A percentile compares a stretch with the other conserved stretches of the same genome.
These are phyloP conservation scores for Detonula confervacea DNA, from an alignment of 352 stramenopile genomes.

Conservation along the genomic window DNA sequence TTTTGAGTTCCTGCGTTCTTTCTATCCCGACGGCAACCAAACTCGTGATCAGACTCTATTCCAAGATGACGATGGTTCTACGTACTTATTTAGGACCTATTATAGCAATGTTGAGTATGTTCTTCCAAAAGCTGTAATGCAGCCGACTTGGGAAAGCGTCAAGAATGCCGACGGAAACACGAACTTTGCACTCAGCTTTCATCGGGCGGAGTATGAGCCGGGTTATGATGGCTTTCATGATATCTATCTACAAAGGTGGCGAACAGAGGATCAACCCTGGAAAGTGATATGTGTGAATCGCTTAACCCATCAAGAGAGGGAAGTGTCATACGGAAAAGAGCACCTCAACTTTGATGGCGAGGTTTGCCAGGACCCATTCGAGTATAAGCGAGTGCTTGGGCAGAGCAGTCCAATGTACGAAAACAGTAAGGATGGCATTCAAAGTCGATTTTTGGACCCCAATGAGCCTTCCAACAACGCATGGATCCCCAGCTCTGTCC, in stretches of 20 bases:
- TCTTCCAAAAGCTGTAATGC: conserved; percentile 93
- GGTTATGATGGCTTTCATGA: conserved; percentile 97
- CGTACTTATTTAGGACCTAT: conserved; percentile 93
- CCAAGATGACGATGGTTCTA: conserved; percentile 65
- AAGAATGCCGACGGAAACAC: conserved; percentile 80
- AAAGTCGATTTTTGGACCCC: conserved; percentile 92
- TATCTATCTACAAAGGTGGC: conserved; percentile 95
- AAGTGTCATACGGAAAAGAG: conserved; percentile 61
- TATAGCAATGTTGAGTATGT: conserved; percentile 95
- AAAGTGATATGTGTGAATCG: conserved; percentile 89
- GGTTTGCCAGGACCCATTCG: conserved; percentile 61
- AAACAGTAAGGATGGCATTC: conserved; percentile 75
- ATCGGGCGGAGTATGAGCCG: conserved; percentile 92
- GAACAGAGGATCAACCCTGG: conserved; percentile 93
- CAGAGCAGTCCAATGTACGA: conserved; percentile 73
- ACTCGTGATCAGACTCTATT: conserved; percentile 94
- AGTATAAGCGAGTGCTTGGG: conserved; percentile 77
- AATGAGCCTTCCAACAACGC: conserved; percentile 89
- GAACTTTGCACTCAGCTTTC: conserved; percentile 95
- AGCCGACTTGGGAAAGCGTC: conserved; percentile 96
- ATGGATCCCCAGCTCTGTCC: conserved; percentile 90
- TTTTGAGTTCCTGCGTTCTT: conserved; percentile 89
- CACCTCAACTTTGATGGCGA: conserved; percentile 63
- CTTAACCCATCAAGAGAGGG: conserved; percentile 58
- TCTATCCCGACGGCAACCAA: conserved; percentile 96